Evolutionary conservation across 257 asterid genomes (phyloP).

Genomic region (Orobanche coerulescens): DNA sequence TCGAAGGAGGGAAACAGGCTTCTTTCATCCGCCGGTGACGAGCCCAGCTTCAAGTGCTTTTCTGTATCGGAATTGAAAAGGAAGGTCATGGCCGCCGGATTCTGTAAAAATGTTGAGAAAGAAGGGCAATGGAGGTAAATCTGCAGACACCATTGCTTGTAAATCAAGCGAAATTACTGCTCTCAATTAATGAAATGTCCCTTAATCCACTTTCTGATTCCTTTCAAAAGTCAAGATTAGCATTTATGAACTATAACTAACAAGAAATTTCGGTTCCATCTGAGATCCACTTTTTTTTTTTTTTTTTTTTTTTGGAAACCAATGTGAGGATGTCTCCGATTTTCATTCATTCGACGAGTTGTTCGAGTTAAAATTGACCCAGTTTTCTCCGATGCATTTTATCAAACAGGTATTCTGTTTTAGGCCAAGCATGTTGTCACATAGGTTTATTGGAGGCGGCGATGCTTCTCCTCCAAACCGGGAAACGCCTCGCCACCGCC

Average conservation of each 20-base stretch:
- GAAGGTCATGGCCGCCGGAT: conserved; percentile 72
- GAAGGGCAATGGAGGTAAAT: conserved; percentile 91
- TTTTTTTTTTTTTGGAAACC: neutral
- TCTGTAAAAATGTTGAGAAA: conserved; percentile 50
- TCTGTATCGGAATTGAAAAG: conserved; percentile 76
- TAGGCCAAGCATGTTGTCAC: conserved; percentile 95
- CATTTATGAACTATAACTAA: conserved; percentile 9
- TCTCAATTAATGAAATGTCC: conserved; percentile 22
- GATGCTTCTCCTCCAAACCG: conserved; percentile 81
- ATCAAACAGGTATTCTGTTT: conserved; percentile 72
- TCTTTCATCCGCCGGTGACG: conserved; percentile 44
- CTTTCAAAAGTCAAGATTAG: conserved; percentile 27
- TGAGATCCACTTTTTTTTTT: too few relatives aligned
- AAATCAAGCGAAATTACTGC: conserved; percentile 37
- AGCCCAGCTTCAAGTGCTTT: conserved; percentile 60
- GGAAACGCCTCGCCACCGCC: conserved; percentile 82
- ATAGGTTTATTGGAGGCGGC: conserved; percentile 95
- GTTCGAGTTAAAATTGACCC: conserved; percentile 16
- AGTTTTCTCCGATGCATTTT: conserved; percentile 4
- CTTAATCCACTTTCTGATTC: conserved; percentile 17
- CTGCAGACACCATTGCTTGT: conserved; percentile 21
- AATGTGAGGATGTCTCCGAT: neutral
- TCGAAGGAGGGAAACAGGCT: conserved; percentile 67
- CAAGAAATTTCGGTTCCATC: neutral
- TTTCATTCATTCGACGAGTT: conserved; percentile 14